Conservation (phyloP, 2,329 filamentous ascomycete species). For the Corniculantispora saksenae region DNA sequence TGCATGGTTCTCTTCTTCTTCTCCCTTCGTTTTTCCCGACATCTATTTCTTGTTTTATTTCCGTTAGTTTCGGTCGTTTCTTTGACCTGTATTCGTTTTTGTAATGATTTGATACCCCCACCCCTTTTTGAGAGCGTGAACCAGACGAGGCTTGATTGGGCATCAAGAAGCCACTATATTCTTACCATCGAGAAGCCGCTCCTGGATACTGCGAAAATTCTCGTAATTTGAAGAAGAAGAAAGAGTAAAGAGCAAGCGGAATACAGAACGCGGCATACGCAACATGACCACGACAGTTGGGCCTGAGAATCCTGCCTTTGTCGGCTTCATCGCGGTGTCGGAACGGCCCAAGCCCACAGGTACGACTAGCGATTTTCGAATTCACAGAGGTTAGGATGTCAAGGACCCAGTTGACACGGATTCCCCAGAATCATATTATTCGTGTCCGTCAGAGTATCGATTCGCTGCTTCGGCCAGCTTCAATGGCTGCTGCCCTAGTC, state of each 20-base stretch:
- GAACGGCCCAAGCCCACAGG: background rate
- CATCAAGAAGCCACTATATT: background rate
- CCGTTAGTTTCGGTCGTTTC: background rate
- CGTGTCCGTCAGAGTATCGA: background rate
- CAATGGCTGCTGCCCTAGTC: background rate
- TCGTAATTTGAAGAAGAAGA: too few species aligned
- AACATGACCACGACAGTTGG: background rate
- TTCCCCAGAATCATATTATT: background rate
- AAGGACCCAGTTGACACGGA: too few species aligned
- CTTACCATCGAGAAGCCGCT: too few species aligned
- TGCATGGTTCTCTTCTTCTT: background rate
- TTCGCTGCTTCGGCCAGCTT: background rate
- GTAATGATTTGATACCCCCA: background rate
- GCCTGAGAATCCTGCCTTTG: background rate
- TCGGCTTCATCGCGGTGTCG: background rate
- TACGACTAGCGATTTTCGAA: background rate
- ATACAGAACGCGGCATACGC: background rate
- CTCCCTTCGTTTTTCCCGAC: background rate
- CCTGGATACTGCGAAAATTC: too few species aligned
- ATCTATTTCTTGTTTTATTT: background rate
- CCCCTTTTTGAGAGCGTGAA: background rate
- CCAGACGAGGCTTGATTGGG: background rate
- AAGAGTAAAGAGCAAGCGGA: too few species aligned
- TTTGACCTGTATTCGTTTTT: background rate
- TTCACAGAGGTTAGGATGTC: background rate